Percentiles rank a stretch among this genome's conserved stretches.
phyloP scores from a whole-genome alignment of 768 basidiomycete genomes.

The Cystoderma amianthinum region DNA sequence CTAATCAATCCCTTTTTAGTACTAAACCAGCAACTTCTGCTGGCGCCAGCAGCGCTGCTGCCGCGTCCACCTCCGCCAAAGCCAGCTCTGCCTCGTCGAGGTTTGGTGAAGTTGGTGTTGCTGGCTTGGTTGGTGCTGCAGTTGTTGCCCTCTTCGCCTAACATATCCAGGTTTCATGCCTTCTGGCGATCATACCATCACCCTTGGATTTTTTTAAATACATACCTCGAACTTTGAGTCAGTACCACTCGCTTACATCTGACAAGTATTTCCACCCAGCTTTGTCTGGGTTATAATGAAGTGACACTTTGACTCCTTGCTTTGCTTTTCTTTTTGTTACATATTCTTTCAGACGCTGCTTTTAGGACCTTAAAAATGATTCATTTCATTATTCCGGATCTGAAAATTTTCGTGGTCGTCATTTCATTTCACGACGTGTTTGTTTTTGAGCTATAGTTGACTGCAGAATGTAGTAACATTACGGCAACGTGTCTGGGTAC shows the following conservation, averaged over 20 bases:
- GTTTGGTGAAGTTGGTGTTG: conserved; percentile 28
- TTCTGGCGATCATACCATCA: conserved; percentile 4
- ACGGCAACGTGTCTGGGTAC: too few relatives aligned
- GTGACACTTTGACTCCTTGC: too few relatives aligned
- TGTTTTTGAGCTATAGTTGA: too few relatives aligned
- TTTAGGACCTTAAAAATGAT: too few relatives aligned
- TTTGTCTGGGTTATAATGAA: too few relatives aligned
- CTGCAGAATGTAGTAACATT: too few relatives aligned
- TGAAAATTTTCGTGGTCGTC: too few relatives aligned
- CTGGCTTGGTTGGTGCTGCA: conserved; percentile 34
- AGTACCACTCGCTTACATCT: conserved; percentile 1
- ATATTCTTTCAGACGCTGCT: too few relatives aligned
- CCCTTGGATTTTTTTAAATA: conserved; percentile 4
- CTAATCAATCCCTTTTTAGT: not conserved
- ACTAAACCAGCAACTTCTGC: not conserved
- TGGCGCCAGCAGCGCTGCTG: conserved; percentile 1
- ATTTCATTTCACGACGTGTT: too few relatives aligned
- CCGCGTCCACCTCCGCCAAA: conserved; percentile 8
- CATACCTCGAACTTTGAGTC: conserved; percentile 7
- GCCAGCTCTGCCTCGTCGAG: conserved; percentile 22
- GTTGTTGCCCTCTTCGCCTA: conserved; percentile 34
- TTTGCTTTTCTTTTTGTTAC: too few relatives aligned
- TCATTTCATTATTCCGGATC: too few relatives aligned
- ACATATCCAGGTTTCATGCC: conserved; percentile 13
- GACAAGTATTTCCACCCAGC: too few relatives aligned